Evolutionary conservation across 352 stramenopile species (phyloP), one percentile per base, ranked within the genome.

Genomic region (Phytopythium litorale): DNA sequence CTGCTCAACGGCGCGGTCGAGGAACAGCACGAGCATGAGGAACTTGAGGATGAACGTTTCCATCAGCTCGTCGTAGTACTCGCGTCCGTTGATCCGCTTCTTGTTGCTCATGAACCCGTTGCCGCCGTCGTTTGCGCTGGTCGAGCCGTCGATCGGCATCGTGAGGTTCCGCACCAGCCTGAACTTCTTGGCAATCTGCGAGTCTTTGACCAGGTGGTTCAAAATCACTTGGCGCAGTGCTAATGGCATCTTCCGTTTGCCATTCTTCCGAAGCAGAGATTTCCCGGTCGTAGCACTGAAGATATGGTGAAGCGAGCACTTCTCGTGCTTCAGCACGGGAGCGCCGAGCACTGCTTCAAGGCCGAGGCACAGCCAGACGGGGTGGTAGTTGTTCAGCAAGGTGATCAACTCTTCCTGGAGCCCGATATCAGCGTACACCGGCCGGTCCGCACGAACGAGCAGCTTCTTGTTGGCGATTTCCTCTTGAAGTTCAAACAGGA

Each of bases 21-120:
- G 64, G 63, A 98, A 97, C 49, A 97, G 70, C 35, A 98, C 83
- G 12, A 99, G 66, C 69, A 95, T 94, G 38, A 98, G 73, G 45
- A 98, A 93, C 68, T 97, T 89, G 23, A 90, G 79, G 42, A 98
- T 82, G 49, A 97, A 96, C 7, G 90, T 79, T 32, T 91, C 81
- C 53, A 92, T 90, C 58, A 98, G 72, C 37, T 91, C 84, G 35
- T 89, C 76, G 53, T 96, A 89, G 49, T 91, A 92, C 73, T 89
- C 78, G 21, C 81, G 78, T 2, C 83, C 83, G 8, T 84, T 86
- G 43, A 92, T 87, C 57, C 83, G 78, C 55, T 87, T 85, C 65
- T 90, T 91, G 15, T 65, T 71, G 53, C 82, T 89, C 33, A 53
- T 73, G 50, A 86, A 84, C 3, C 64, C 66, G 50, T 71, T 86